These are phyloP conservation scores for Porpolomopsis calyptriformis DNA, from an alignment of 768 basidiomycete genomes.

Conservation along the genomic window DNA sequence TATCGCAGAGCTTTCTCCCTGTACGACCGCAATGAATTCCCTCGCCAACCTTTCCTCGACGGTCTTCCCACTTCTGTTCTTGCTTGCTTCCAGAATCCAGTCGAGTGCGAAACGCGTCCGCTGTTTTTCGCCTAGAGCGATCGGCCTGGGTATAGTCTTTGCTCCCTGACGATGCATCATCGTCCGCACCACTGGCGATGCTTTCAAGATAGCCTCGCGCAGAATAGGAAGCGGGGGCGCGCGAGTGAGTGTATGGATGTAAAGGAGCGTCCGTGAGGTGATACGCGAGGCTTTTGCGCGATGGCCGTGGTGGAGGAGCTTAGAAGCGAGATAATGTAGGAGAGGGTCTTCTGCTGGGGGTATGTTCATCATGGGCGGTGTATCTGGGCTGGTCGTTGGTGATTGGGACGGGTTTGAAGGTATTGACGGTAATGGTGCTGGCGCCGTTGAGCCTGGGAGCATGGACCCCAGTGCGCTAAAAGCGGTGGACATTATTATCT, in stretches of 20 bases:
- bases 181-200: slow-evolving; percentile 61
- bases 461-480: slow-evolving; percentile 9
- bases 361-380: slow-evolving; percentile 35
- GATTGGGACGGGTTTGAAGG: slow-evolving; percentile 6
- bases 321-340: slow-evolving; percentile 53
- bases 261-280: slow-evolving; percentile 52
- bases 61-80: slow-evolving; percentile 43
- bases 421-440: background rate
- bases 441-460: background rate
- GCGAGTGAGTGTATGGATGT: slow-evolving; percentile 65
- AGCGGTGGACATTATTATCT: background rate
- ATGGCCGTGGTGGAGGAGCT: slow-evolving; percentile 54
- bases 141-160: slow-evolving; percentile 57
- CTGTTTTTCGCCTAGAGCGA: slow-evolving; percentile 73
- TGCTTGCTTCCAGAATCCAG: slow-evolving; percentile 60
- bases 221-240: slow-evolving; percentile 74
- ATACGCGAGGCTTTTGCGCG: slow-evolving; percentile 48
- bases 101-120: slow-evolving; percentile 56
- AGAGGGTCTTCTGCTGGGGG: slow-evolving; percentile 72
- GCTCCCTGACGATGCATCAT: slow-evolving; percentile 49
- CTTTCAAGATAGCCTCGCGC: slow-evolving; percentile 54
- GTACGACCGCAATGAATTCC: slow-evolving; percentile 65
- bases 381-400: slow-evolving; percentile 5
- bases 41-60: slow-evolving; percentile 65
- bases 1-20: slow-evolving; percentile 50